Base-by-base conservation (phyloP, 2,329 filamentous ascomycete species). In the Claviceps lovelessii region DNA sequence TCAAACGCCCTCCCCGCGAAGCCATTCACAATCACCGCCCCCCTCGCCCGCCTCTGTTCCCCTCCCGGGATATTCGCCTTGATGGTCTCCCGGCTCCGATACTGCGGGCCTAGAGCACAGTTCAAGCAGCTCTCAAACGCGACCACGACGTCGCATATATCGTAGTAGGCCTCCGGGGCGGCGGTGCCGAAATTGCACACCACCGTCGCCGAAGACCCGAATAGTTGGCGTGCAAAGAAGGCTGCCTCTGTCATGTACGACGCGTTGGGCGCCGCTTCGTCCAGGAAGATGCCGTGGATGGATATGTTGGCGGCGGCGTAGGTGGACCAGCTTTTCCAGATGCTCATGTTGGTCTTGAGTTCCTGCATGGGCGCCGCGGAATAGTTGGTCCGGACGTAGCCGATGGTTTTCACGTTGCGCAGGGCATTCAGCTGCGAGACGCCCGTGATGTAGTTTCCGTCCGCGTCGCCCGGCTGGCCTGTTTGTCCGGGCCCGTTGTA, bases 81-180 rank as follows among this genome's bases (percentile, higher is more conserved):
- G 13, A 62, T 31, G 10, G 59, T 64, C n/a, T 31, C 49, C 13
- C 50, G 39, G 28, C 56, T 55, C 53, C 58, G 47, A 47, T 63
- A 63, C 54, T 52, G 54, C 44, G 54, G 54, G 7, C 33, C 19
- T 15, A 42, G n/a, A 17, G 35, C 11, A 31, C 54, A 55, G 56
- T 63, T 61, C 53, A 63, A 55, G 51, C 60, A 61, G 55, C 61
- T 62, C 57, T 63, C 62, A 23, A 63, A 63, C 3, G 57, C 60
- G 10, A 63, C 49, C 10, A 63, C 62, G 5, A 63, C 53, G 44
- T 63, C 61, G 51, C 61, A 63, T n/a, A 63, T 58, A 7, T 50
- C 44, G 44, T 63, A 63, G 48, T 54, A 63, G 49, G 57, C 55
- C 4, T 50, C 53, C 1, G 54, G 41, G 0, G 56, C 56, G 8